Evolutionary conservation across 192 early-diverging fungal species (phyloP).

Genomic region (Coemansia pectinata): DNA sequence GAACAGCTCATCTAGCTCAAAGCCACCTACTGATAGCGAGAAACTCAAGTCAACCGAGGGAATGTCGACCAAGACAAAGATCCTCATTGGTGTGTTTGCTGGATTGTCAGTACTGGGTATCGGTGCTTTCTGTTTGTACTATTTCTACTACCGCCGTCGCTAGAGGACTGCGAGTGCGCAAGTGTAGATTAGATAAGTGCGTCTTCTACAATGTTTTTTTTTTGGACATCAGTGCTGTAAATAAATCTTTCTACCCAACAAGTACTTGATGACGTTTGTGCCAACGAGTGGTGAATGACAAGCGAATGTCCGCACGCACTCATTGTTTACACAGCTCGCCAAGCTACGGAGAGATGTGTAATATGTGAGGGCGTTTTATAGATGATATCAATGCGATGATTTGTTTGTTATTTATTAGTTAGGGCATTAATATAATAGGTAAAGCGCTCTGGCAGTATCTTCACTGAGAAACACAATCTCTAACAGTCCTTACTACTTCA

Average conservation of each 20-base stretch:
- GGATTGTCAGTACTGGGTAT: slow-evolving; percentile 27
- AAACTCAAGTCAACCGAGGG: slow-evolving; percentile 7
- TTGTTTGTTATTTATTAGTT: background rate
- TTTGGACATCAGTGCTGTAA: background rate
- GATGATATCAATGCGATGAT: too few species aligned
- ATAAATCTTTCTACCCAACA: background rate
- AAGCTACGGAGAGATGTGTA: too few species aligned
- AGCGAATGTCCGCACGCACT: too few species aligned
- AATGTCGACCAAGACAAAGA: slow-evolving; percentile 27
- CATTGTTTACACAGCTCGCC: too few species aligned
- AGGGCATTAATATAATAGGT: too few species aligned
- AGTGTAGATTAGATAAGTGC: background rate
- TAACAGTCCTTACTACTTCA: too few species aligned
- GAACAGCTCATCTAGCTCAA: background rate
- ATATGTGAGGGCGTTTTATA: too few species aligned
- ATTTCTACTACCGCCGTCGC: slow-evolving; percentile 22
- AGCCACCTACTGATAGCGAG: background rate
- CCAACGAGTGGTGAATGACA: too few species aligned
- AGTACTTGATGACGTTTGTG: background rate
- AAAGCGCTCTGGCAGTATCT: too few species aligned
- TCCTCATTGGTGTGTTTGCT: slow-evolving; percentile 30
- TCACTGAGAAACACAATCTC: too few species aligned
- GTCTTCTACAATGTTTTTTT: background rate
- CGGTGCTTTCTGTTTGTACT: slow-evolving; percentile 21
- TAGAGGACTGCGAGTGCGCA: background rate